These are phyloP conservation scores for Syzygium aromaticum DNA, from an alignment of 345 rosid genomes.

Conservation along the genomic window DNA sequence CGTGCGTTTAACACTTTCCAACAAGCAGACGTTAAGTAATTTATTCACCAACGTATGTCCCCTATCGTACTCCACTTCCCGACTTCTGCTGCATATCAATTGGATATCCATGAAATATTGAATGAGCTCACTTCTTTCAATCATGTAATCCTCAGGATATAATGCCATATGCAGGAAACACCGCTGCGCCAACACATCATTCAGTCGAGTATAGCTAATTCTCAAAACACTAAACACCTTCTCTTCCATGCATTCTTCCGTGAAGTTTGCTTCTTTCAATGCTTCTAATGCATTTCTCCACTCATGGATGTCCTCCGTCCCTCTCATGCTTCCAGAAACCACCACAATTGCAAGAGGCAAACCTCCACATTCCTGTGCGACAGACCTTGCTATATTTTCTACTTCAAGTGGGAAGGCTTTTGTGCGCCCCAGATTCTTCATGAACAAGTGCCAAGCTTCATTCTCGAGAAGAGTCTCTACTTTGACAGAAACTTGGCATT, in stretches of 20 bases:
- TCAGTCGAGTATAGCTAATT: constrained; percentile 6
- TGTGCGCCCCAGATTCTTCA: neutral
- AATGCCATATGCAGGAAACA: constrained; percentile 7
- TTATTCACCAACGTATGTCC: neutral
- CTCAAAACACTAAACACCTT: neutral
- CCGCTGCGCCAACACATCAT: neutral
- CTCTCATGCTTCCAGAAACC: neutral
- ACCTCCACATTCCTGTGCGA: neutral
- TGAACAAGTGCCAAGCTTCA: neutral
- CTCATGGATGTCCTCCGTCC: neutral
- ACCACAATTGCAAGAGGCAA: constrained; percentile 5
- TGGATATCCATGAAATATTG: constrained; percentile 1
- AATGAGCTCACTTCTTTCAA: neutral
- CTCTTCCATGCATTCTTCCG: neutral
- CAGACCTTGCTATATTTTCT: neutral
- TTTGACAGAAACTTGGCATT: neutral
- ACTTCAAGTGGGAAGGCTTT: neutral
- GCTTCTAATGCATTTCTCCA: constrained; percentile 3
- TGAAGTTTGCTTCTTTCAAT: neutral
- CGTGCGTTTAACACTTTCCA: neutral
- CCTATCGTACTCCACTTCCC: neutral
- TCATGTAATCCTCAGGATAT: neutral
- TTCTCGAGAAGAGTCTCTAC: neutral
- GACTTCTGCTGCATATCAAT: neutral
- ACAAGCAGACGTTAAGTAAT: neutral